phyloP scores from a whole-genome alignment of 352 stramenopile genomes.

The Blastocystis sp. region DNA sequence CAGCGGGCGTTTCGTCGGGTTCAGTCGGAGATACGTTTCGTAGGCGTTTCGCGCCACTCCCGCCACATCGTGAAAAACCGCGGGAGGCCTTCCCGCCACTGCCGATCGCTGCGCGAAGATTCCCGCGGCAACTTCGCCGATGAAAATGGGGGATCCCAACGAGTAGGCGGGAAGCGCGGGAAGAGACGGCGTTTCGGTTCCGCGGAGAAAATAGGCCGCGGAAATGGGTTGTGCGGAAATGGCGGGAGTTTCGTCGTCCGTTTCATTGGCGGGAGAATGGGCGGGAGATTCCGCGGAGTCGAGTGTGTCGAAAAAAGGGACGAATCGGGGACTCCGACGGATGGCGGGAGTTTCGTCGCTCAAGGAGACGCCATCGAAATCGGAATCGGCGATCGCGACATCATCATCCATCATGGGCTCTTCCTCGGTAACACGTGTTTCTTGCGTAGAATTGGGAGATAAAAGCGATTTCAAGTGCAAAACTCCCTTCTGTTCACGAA shows the following conservation, averaged over 20 bases:
- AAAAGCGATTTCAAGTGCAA: background rate
- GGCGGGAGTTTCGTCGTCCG: background rate
- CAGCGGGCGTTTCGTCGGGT: background rate
- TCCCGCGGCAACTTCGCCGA: slow-evolving; percentile 2
- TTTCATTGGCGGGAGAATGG: background rate
- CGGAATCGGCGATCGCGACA: no score
- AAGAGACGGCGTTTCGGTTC: background rate
- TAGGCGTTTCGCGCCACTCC: slow-evolving; percentile 37
- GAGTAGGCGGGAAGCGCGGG: background rate
- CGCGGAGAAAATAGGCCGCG: background rate
- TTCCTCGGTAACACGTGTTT: background rate
- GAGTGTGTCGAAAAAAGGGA: background rate
- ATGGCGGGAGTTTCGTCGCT: background rate
- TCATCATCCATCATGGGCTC: no score
- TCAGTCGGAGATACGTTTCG: slow-evolving; percentile 2
- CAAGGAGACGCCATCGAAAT: no score
- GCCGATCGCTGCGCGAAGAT: background rate
- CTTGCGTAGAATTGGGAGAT: background rate
- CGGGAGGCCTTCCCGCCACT: background rate
- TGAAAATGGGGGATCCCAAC: slow-evolving; percentile 44
- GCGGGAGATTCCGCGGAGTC: background rate
- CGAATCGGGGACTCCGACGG: background rate
- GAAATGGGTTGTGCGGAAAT: background rate
- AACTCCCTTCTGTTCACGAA: background rate
- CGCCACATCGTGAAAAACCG: slow-evolving; percentile 1